Conservation (phyloP, 1,284 basidiomycete genomes). For the Chondrostereum purpureum region DNA sequence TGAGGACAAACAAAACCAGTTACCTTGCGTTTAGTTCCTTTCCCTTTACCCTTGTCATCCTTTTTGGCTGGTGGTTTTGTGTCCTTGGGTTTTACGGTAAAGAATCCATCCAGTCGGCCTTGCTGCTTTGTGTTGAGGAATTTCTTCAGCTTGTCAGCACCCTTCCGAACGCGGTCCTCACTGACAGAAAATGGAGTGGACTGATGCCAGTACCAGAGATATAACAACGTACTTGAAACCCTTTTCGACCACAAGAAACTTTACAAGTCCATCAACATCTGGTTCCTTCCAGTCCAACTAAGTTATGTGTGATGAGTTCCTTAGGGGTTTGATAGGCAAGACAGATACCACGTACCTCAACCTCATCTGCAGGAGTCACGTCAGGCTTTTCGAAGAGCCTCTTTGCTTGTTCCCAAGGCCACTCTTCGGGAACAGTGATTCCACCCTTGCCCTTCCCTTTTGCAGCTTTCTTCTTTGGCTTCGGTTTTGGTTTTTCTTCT, state of each 20-base stretch:
- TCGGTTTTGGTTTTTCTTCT: constrained; percentile 20
- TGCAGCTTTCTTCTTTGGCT: constrained; percentile 20
- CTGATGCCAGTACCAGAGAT: neutral
- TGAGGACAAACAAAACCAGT: neutral
- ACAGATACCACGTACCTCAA: constrained; percentile 57
- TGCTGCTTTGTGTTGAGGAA: constrained; percentile 91
- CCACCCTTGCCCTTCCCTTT: constrained; percentile 59
- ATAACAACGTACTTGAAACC: constrained; percentile 82
- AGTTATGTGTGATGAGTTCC: neutral
- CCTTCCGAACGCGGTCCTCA: constrained; percentile 94
- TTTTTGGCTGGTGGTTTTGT: constrained; percentile 29
- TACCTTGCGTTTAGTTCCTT: constrained; percentile 16
- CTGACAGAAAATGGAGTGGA: constrained; percentile 32
- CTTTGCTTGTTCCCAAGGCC: constrained; percentile 96
- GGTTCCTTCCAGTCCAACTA: constrained; percentile 94
- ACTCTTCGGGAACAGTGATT: constrained; percentile 82
- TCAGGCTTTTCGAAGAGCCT: constrained; percentile 86
- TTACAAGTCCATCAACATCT: constrained; percentile 88
- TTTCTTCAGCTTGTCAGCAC: constrained; percentile 88
- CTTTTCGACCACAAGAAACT: constrained; percentile 93
- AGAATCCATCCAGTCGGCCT: constrained; percentile 94
- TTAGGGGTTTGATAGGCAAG: neutral
- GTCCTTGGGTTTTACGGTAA: constrained; percentile 64
- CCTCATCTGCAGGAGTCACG: constrained; percentile 77
- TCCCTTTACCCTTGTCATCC: constrained; percentile 20